A percentile compares a stretch with the other conserved stretches of the same genome.
Evolutionary conservation across 257 asterid species (phyloP).

Genomic region (Penstemon eatonii): DNA sequence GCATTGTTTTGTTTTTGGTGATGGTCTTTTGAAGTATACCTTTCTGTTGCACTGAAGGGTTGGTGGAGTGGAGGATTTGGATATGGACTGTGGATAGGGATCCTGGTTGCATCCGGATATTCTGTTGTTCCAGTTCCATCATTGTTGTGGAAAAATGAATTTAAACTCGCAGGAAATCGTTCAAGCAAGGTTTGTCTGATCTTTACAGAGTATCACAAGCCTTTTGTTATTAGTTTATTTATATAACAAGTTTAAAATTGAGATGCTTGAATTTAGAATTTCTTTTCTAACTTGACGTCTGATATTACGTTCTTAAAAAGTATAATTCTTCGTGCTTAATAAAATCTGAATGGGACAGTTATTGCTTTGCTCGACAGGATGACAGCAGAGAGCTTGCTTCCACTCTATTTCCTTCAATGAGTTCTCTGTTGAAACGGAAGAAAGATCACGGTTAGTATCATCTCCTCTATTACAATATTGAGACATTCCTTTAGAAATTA

Average conservation of each 20-base stretch:
- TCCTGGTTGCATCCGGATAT: conserved; percentile 79
- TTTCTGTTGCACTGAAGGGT: conserved; percentile 52
- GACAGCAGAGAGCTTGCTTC: conserved; percentile 69
- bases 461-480: conserved; percentile 8
- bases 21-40: conserved; percentile 16
- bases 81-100: conserved; percentile 86
- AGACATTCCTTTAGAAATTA: conserved; percentile 6
- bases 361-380: conserved; percentile 46
- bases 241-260: too few species aligned
- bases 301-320: too few species aligned
- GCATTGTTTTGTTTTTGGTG: conserved; percentile 13
- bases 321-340: conserved; percentile 1
- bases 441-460: conserved; percentile 72
- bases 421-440: conserved; percentile 57
- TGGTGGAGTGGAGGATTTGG: conserved; percentile 97
- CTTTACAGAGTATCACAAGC: conserved; percentile 20
- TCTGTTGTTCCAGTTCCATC: conserved; percentile 84
- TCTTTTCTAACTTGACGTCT: too few species aligned
- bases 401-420: conserved; percentile 55
- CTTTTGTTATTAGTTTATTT: neutral
- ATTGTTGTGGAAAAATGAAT: conserved; percentile 65
- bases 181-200: conserved; percentile 56
- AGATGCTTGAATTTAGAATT: too few species aligned
- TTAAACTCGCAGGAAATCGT: conserved; percentile 54
- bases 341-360: neutral